These are phyloP conservation scores for Rosa lucieae DNA, from an alignment of 306 rosid species.

Conservation along the genomic window DNA sequence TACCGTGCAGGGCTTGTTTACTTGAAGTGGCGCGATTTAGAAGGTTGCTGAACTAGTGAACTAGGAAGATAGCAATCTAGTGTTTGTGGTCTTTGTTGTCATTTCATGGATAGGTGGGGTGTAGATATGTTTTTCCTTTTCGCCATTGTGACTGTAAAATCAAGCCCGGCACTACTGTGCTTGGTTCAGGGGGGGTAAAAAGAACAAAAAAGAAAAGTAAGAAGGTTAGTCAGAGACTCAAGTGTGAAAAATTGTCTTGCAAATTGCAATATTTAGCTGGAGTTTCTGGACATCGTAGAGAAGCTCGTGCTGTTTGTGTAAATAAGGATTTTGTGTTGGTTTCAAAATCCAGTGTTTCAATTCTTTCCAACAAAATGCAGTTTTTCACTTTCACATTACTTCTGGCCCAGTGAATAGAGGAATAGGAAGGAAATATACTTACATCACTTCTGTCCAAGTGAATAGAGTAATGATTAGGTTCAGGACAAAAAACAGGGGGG, in stretches of 20 bases:
- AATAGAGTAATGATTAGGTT: too few relatives aligned
- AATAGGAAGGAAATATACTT: neutral
- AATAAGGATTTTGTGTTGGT: conserved; percentile 1
- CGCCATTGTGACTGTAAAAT: neutral
- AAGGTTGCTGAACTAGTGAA: conserved; percentile 60
- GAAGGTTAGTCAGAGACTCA: neutral
- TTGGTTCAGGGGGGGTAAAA: neutral
- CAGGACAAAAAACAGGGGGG: too few relatives aligned
- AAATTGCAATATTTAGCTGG: too few relatives aligned
- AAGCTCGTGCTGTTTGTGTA: neutral
- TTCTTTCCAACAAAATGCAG: neutral
- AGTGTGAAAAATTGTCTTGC: neutral
- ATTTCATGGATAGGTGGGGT: neutral
- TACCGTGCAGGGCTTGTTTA: conserved; percentile 90
- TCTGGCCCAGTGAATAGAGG: neutral
- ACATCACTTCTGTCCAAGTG: too few relatives aligned
- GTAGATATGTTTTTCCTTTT: conserved; percentile 5
- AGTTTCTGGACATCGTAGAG: neutral
- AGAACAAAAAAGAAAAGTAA: neutral
- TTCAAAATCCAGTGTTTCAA: conserved; percentile 1
- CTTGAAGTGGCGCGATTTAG: conserved; percentile 88
- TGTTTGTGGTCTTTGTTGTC: conserved; percentile 15
- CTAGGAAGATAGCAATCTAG: conserved; percentile 11
- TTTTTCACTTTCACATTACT: neutral
- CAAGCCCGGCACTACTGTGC: neutral